These are phyloP conservation scores for Eurotiales sp. DNA, from an alignment of 2,329 filamentous ascomycete genomes.

Conservation along the genomic window DNA sequence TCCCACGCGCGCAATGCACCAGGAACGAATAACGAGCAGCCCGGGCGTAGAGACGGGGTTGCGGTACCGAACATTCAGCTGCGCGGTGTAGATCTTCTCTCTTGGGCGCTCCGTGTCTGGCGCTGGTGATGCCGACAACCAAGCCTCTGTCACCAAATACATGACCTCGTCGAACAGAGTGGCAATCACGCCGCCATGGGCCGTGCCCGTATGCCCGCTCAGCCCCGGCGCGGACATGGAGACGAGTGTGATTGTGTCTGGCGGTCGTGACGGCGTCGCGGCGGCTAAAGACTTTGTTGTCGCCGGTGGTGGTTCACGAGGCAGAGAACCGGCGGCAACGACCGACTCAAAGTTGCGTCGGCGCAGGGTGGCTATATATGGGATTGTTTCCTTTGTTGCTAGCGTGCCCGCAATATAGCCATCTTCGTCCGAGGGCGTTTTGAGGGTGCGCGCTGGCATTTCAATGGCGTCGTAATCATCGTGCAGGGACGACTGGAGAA, in stretches of 20 bases:
- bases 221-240: slow-evolving; percentile 33
- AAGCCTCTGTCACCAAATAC: slow-evolving; percentile 14
- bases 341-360: slow-evolving; percentile 24
- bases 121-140: slow-evolving; percentile 29
- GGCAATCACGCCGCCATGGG: slow-evolving; percentile 40
- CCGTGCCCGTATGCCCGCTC: slow-evolving; percentile 36
- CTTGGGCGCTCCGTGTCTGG: slow-evolving; percentile 27
- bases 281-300: slow-evolving; percentile 20
- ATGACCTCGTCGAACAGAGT: slow-evolving; percentile 44
- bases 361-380: slow-evolving; percentile 38
- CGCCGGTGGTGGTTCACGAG: neutral
- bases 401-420: slow-evolving; percentile 40
- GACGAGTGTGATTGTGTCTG: slow-evolving; percentile 37
- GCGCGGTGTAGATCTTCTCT: slow-evolving; percentile 35
- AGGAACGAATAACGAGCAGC: slow-evolving; percentile 33
- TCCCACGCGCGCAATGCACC: slow-evolving; percentile 33
- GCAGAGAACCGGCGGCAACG: neutral
- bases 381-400: slow-evolving; percentile 37
- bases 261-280: slow-evolving; percentile 23
- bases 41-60: slow-evolving; percentile 34
- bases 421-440: slow-evolving; percentile 40
- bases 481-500: neutral
- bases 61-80: slow-evolving; percentile 40
- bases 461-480: slow-evolving; percentile 32
- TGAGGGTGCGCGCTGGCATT: slow-evolving; percentile 38